Conservation (phyloP, 1,284 basidiomycete genomes). For the Malassezia dermatis region DNA sequence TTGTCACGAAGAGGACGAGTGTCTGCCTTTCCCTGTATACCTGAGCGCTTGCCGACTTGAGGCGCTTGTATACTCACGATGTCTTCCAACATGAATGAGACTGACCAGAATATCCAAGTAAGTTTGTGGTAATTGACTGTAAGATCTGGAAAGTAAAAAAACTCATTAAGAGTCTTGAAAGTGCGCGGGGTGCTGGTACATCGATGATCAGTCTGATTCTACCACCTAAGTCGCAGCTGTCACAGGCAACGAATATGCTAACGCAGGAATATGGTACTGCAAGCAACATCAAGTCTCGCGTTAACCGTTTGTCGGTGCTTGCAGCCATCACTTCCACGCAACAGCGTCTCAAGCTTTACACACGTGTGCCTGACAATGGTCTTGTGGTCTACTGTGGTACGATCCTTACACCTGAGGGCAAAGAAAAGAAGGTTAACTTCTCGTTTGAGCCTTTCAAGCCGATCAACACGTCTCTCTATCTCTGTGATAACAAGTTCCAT, state of each 20-base stretch:
- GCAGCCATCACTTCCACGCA: conserved; percentile 99
- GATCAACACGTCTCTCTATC: conserved; percentile 89
- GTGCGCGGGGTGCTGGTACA: conserved; percentile 63
- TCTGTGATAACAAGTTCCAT: conserved; percentile 99
- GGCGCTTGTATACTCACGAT: conserved; percentile 4
- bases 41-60: not conserved
- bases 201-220: conserved; percentile 98
- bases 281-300: conserved; percentile 98
- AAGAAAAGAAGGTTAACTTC: conserved; percentile 82
- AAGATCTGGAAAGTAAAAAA: conserved; percentile 85
- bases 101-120: conserved; percentile 21
- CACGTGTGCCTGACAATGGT: conserved; percentile 78
- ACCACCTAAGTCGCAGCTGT: conserved; percentile 91
- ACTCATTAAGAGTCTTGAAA: conserved; percentile 51
- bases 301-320: conserved; percentile 92
- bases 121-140: not conserved
- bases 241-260: conserved; percentile 83
- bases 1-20: not conserved
- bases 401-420: conserved; percentile 85
- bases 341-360: conserved; percentile 92
- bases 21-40: not conserved
- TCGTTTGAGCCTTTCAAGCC: conserved; percentile 89
- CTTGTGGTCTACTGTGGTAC: conserved; percentile 85
- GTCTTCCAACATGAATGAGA: conserved; percentile 13
- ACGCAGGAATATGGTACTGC: conserved; percentile 78